These are phyloP conservation scores for Neoscytalidium dimidiatum DNA, from an alignment of 2,329 filamentous ascomycete genomes.

Conservation along the genomic window DNA sequence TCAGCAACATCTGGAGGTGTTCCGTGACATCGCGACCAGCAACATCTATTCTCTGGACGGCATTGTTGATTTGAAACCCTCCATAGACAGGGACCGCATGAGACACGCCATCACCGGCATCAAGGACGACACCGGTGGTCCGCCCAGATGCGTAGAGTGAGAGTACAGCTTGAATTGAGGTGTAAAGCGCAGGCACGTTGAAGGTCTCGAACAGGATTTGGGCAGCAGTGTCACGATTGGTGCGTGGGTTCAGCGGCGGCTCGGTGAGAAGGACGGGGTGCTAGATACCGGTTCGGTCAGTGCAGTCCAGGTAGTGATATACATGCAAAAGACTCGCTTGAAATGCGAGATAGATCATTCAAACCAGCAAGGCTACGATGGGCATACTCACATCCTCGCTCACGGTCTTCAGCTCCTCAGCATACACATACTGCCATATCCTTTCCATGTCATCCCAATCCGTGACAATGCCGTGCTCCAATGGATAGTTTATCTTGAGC, in stretches of 20 bases:
- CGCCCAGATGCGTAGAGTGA: conserved; percentile 94
- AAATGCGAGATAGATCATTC: background rate
- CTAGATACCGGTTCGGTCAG: conserved; percentile 44
- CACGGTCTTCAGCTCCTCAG: conserved; percentile 91
- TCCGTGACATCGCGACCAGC: conserved; percentile 96
- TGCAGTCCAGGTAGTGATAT: background rate
- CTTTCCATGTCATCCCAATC: conserved; percentile 99
- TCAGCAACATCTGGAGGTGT: conserved; percentile 83
- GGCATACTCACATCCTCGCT: conserved; percentile 78
- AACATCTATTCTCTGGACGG: conserved; percentile 93
- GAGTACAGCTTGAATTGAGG: conserved; percentile 93
- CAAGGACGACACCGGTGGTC: conserved; percentile 93
- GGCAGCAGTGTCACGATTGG: conserved; percentile 93
- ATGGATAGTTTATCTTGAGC: conserved; percentile 91
- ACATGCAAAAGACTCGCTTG: background rate
- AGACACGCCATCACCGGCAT: conserved; percentile 93
- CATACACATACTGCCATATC: conserved; percentile 98
- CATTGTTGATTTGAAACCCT: conserved; percentile 94
- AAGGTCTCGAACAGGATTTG: conserved; percentile 99
- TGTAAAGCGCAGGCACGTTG: conserved; percentile 95
- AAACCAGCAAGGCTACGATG: background rate
- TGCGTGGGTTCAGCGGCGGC: conserved; percentile 89
- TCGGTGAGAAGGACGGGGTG: conserved; percentile 96
- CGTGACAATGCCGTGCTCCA: conserved; percentile 97
- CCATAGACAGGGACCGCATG: conserved; percentile 98